Evolutionary conservation across 331 rosid species (phyloP).

Genomic region (Pyracantha coccinea): DNA sequence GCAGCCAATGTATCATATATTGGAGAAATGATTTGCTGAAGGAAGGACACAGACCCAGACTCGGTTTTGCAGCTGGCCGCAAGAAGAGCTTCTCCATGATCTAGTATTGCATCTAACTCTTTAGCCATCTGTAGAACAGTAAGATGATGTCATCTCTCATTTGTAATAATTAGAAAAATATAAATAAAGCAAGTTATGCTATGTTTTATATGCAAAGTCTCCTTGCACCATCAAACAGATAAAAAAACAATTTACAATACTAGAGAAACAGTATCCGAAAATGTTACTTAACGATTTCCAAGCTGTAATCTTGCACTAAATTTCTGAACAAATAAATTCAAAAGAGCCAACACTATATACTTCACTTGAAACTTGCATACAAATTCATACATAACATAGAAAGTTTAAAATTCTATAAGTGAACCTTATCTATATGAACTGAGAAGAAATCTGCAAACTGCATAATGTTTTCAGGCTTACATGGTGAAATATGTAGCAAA

Average conservation of each 20-base stretch:
- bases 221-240: background rate
- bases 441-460: background rate
- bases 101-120: conserved; percentile 83
- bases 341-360: background rate
- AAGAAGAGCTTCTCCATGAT: conserved; percentile 66
- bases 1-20: conserved; percentile 37
- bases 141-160: background rate
- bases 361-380: background rate
- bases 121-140: conserved; percentile 73
- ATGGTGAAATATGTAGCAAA: conserved; percentile 90
- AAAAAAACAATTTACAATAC: background rate
- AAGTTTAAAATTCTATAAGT: background rate
- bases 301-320: background rate
- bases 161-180: background rate
- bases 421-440: background rate
- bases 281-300: background rate
- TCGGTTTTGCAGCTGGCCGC: conserved; percentile 44
- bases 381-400: no score
- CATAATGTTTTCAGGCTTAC: conserved; percentile 42
- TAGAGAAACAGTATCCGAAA: background rate
- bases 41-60: conserved; percentile 59
- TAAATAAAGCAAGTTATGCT: background rate
- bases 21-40: conserved; percentile 59
- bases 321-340: background rate
- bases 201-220: no score